These are phyloP conservation scores for Hyphodiscus hymeniophilus DNA, from an alignment of 495 filamentous ascomycete genomes.

Conservation along the genomic window DNA sequence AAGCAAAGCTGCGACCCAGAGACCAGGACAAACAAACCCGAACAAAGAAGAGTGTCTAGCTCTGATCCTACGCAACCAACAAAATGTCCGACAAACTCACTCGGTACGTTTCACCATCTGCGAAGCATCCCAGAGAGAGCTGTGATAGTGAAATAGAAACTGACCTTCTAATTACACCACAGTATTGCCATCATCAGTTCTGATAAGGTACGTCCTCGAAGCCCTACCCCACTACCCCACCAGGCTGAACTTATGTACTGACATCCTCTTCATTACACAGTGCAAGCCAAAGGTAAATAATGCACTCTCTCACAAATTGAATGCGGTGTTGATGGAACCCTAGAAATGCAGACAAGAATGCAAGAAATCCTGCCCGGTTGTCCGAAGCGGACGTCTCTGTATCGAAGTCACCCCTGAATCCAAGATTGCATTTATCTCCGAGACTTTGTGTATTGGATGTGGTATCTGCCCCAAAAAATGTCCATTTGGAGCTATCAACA, in stretches of 20 bases:
- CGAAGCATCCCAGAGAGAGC: background rate
- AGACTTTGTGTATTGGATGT: conserved; percentile 90
- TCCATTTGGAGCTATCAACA: conserved; percentile 97
- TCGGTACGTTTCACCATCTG: conserved; percentile 41
- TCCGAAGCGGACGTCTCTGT: conserved; percentile 94
- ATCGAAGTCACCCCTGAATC: conserved; percentile 86
- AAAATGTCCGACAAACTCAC: conserved; percentile 82
- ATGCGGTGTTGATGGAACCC: conserved; percentile 14
- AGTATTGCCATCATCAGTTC: conserved; percentile 96
- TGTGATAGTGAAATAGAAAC: background rate
- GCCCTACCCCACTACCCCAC: conserved; percentile 22
- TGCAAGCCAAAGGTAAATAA: conserved; percentile 88
- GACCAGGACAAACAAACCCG: background rate
- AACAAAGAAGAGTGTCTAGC: background rate
- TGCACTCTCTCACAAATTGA: background rate
- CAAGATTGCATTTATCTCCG: conserved; percentile 96
- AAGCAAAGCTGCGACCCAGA: background rate
- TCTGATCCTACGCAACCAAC: background rate
- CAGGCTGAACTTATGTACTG: conserved; percentile 23
- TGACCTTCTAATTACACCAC: conserved; percentile 7
- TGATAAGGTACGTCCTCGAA: conserved; percentile 65
- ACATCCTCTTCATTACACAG: conserved; percentile 37
- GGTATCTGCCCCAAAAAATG: conserved; percentile 99
- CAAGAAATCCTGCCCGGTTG: conserved; percentile 98
- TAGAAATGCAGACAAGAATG: conserved; percentile 97